phyloP scores from a whole-genome alignment of 2,329 filamentous ascomycete genomes.

The Colletotrichum filicis region DNA sequence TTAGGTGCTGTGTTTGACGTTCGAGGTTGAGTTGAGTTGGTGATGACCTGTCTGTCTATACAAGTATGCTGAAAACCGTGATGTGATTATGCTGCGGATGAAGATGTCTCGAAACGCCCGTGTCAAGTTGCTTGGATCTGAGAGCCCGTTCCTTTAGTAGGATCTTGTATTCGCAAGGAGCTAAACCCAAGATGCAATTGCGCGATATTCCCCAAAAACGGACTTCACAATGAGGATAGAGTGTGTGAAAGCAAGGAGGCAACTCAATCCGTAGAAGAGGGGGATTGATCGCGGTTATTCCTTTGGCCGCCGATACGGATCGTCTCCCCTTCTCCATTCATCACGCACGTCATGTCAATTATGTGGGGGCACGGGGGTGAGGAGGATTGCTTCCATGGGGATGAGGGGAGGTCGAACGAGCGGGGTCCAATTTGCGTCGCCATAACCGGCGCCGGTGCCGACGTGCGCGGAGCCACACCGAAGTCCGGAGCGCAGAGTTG shows the following conservation, averaged over 20 bases:
- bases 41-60: not conserved
- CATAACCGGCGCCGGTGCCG: conserved; percentile 29
- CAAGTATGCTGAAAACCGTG: not conserved
- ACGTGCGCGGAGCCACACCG: conserved; percentile 19
- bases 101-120: not conserved
- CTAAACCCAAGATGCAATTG: not conserved
- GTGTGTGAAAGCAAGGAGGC: not conserved
- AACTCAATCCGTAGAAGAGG: not conserved
- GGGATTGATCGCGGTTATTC: not conserved
- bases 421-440: not conserved
- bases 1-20: not conserved
- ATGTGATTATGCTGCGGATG: not conserved
- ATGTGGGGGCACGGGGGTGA: not conserved
- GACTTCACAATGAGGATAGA: not conserved
- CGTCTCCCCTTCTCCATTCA: not conserved
- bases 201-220: not conserved
- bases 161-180: not conserved
- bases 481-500: conserved; percentile 13
- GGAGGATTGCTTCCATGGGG: too few relatives aligned
- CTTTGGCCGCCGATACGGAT: not conserved
- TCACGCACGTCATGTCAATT: conserved; percentile 18
- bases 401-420: not conserved
- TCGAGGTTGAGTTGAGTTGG: too few relatives aligned
- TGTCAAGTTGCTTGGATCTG: too few relatives aligned
- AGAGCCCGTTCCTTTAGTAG: not conserved